Evolutionary conservation across 768 basidiomycete species (phyloP), one percentile per base, ranked within the genome.

Genomic region (Termitomyces bulborhizus): DNA sequence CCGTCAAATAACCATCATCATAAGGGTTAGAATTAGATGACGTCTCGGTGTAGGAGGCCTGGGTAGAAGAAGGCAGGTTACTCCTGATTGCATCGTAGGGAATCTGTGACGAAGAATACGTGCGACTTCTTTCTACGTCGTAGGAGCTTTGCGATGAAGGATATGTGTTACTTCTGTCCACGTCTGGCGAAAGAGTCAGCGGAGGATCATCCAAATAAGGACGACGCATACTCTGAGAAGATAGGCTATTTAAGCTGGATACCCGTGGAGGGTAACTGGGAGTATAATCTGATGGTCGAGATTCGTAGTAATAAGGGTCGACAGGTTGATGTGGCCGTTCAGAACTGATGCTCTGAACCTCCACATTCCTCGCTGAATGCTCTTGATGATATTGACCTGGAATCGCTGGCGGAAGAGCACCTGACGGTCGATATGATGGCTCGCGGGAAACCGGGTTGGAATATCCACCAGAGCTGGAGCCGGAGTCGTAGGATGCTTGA

Each of bases 381-480:
- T 55, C 55, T 34, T 56, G 47, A n/a, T 58, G 45, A 16, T 60
- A 46, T 11, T 63, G 65, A 11, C 67, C 68, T 12, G 69, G 69
- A 31, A 66, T 54, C 8, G 65, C 59, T 31, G 65, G 66, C 8
- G 66, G 56, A 48, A 62, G 59, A 21, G 68, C 62, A 34, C 71
- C 72, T 40, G 73, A 60, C 46, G 72, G 71, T 29, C 68, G 64
- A 51, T 65, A 63, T 18, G 65, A 57, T 15, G 60, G 58, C 32
- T 54, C 56, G 53, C 54, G 64, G 39, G 48, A 59, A 43, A 61
- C 48, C 53, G 52, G 56, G 31, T 56, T 65, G 12, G 61, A 56
- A 44, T 65, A 62, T n/a, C 65, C 58, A 9, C 63, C 49, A 45
- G 63, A 60, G 36, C 59, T 65, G 0, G 62, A 56, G 45, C 50